Conservation (phyloP, 2,329 filamentous ascomycete genomes). For the Raffaelea ambrosiae region DNA sequence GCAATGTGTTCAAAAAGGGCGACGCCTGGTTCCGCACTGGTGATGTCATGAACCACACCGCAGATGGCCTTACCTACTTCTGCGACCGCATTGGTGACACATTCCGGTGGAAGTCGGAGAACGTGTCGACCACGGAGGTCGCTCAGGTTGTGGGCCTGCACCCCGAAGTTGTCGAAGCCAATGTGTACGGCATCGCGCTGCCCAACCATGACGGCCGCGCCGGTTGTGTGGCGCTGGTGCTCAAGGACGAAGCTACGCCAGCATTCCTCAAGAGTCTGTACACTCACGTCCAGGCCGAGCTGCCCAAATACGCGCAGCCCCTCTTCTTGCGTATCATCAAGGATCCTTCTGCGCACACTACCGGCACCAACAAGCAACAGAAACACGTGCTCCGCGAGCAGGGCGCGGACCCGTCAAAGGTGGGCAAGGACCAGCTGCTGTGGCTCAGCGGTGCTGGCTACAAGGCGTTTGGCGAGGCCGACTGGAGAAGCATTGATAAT, state of each 20-base stretch:
- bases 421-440: conserved; percentile 40
- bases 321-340: conserved; percentile 64
- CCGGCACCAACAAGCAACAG: conserved; percentile 84
- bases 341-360: conserved; percentile 51
- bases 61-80: conserved; percentile 68
- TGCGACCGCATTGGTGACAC: conserved; percentile 73
- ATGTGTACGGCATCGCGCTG: conserved; percentile 75
- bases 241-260: conserved; percentile 36
- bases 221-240: conserved; percentile 51
- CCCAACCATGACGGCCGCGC: conserved; percentile 78
- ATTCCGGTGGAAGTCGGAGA: conserved; percentile 76
- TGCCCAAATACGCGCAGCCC: conserved; percentile 70
- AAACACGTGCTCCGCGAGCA: conserved; percentile 65
- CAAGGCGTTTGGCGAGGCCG: conserved; percentile 52
- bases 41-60: conserved; percentile 67
- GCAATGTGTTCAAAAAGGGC: conserved; percentile 63
- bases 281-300: conserved; percentile 40
- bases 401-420: conserved; percentile 60
- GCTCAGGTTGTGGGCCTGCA: conserved; percentile 64
- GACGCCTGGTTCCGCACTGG: conserved; percentile 80
- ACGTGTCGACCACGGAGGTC: conserved; percentile 76
- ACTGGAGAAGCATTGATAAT: conserved; percentile 60
- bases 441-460: conserved; percentile 63
- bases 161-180: conserved; percentile 62
- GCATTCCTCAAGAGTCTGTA: conserved; percentile 49